Conservation (phyloP, 208 protist genomes). For the Acanthamoeba lugdunensis region DNA sequence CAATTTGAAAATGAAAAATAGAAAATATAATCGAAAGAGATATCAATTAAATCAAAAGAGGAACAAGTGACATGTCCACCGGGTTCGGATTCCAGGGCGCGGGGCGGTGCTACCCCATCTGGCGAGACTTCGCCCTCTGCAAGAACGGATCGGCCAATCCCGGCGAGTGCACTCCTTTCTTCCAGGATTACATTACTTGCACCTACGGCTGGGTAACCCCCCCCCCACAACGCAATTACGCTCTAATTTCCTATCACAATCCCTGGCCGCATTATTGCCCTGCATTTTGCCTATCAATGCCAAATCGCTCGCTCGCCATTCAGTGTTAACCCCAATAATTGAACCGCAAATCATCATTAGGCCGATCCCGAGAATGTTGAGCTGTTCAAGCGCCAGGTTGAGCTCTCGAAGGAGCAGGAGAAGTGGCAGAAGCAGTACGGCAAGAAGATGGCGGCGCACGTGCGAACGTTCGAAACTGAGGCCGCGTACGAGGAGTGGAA, state of each 20-base stretch:
- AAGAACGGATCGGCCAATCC: neutral
- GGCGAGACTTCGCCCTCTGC: neutral
- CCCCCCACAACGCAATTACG: neutral
- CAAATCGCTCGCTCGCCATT: neutral
- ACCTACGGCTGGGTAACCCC: conserved; percentile 26
- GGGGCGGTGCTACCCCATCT: conserved; percentile 30
- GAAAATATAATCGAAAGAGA: too few species aligned
- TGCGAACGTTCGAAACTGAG: neutral
- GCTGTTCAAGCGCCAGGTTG: neutral
- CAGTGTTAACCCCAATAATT: neutral
- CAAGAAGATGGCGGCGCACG: neutral
- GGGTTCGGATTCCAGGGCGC: neutral
- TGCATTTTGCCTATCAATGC: neutral
- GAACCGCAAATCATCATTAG: neutral
- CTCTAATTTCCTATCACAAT: neutral
- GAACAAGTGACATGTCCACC: neutral
- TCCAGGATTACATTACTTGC: conserved; percentile 4
- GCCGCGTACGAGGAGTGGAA: neutral
- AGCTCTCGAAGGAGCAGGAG: neutral
- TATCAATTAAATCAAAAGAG: too few species aligned
- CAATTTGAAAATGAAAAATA: too few species aligned
- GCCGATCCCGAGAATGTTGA: neutral
- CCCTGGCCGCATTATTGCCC: neutral
- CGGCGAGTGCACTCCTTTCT: neutral
- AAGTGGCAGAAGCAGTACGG: conserved; percentile 1